A percentile compares a stretch with the other conserved stretches of the same genome.
These are phyloP conservation scores for Penicillium dipodomyicola DNA, from an alignment of 495 filamentous ascomycete genomes.

Conservation along the genomic window DNA sequence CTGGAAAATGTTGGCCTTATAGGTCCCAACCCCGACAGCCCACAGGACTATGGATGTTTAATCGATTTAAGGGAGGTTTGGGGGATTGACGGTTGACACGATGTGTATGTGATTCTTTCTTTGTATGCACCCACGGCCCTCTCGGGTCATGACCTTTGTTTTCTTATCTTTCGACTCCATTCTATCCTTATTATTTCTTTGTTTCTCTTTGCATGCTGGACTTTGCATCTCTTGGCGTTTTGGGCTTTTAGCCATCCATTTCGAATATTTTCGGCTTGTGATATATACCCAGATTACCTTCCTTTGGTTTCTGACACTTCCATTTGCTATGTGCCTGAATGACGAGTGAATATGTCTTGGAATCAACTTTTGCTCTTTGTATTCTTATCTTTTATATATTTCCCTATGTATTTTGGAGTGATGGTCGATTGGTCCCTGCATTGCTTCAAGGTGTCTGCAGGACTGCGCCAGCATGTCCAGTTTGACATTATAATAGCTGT, in stretches of 20 bases:
- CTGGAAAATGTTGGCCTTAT: not conserved
- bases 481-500: not conserved
- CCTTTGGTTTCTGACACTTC: conserved; percentile 16
- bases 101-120: not conserved
- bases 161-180: not conserved
- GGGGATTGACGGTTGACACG: conserved; percentile 1
- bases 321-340: conserved; percentile 22
- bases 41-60: not conserved
- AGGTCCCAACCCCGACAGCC: not conserved
- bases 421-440: not conserved
- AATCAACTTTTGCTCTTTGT: conserved; percentile 1
- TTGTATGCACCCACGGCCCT: not conserved
- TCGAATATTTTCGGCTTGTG: conserved; percentile 21
- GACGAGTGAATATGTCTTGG: conserved; percentile 1
- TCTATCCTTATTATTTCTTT: not conserved
- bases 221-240: conserved; percentile 11
- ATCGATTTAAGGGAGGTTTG: not conserved
- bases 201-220: conserved; percentile 4
- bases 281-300: conserved; percentile 27
- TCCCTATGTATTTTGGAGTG: not conserved
- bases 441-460: not conserved
- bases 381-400: not conserved
- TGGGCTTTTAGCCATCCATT: not conserved
- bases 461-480: not conserved
- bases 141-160: not conserved